Percentiles rank a stretch among this genome's conserved stretches.
These are phyloP conservation scores for Pseudogymnoascus sp. DNA, from an alignment of 2,329 filamentous ascomycete genomes.

Conservation along the genomic window DNA sequence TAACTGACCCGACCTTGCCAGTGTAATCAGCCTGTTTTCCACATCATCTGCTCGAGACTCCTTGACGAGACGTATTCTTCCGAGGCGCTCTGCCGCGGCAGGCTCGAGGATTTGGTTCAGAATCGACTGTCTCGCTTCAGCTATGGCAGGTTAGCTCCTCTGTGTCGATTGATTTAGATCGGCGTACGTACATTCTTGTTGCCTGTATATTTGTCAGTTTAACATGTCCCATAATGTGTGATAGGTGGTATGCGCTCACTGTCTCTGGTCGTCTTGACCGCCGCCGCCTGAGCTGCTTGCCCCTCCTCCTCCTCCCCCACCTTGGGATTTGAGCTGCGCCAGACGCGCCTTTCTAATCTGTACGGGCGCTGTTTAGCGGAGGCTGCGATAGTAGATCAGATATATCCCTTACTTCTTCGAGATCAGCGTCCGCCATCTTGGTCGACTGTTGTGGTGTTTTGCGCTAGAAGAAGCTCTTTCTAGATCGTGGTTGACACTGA, in stretches of 20 bases:
- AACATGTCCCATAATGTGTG: conserved; percentile 16
- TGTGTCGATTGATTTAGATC: background rate
- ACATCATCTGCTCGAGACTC: conserved; percentile 82
- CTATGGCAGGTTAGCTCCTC: conserved; percentile 27
- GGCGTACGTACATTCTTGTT: conserved; percentile 38
- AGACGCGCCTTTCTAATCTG: conserved; percentile 89
- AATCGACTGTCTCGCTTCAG: conserved; percentile 68
- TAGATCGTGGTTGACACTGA: background rate
- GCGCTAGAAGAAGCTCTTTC: background rate
- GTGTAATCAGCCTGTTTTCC: conserved; percentile 86
- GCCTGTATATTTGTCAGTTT: conserved; percentile 25
- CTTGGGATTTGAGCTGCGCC: conserved; percentile 79
- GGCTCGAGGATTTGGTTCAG: conserved; percentile 91
- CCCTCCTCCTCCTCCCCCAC: conserved; percentile 43
- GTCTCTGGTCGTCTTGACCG: conserved; percentile 55
- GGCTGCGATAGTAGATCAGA: background rate
- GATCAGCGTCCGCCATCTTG: conserved; percentile 4
- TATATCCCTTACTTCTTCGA: conserved; percentile 2
- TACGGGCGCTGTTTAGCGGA: background rate
- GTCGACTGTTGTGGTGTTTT: conserved; percentile 1
- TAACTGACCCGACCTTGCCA: conserved; percentile 82
- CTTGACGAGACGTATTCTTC: conserved; percentile 92
- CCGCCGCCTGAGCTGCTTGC: conserved; percentile 41
- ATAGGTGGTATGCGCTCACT: conserved; percentile 38
- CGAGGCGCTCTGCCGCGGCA: conserved; percentile 85